Percentiles rank a stretch among this genome's conserved stretches.
phyloP scores from a whole-genome alignment of 2,329 filamentous ascomycete species.

The Beauveria varroae region DNA sequence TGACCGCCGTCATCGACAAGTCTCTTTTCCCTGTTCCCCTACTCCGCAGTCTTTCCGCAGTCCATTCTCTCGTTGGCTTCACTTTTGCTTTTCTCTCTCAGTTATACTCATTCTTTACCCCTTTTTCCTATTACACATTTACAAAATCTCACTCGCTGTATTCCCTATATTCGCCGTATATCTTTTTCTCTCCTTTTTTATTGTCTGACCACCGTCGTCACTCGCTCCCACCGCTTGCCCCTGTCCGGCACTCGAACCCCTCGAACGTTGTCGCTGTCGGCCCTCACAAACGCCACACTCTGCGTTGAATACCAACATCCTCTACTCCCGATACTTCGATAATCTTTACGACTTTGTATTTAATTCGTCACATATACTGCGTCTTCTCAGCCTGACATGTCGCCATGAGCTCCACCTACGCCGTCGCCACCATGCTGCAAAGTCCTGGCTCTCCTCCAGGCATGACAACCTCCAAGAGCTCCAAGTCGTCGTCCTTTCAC shows the following conservation, averaged over 20 bases:
- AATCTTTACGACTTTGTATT: not conserved
- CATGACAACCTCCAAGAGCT: conserved; percentile 77
- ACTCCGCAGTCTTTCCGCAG: not conserved
- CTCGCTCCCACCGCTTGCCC: not conserved
- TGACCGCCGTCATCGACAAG: no score
- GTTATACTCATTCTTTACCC: not conserved
- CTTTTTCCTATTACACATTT: not conserved
- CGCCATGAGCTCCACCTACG: conserved; percentile 29
- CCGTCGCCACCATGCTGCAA: conserved; percentile 20
- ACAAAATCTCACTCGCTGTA: not conserved
- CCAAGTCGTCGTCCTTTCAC: conserved; percentile 81
- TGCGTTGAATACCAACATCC: not conserved
- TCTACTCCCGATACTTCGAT: not conserved
- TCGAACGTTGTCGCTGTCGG: not conserved
- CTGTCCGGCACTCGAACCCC: conserved; percentile 3
- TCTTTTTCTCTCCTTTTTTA: not conserved
- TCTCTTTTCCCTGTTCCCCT: not conserved
- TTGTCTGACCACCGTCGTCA: not conserved
- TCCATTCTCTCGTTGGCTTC: not conserved
- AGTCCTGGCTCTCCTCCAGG: conserved; percentile 41
- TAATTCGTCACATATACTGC: not conserved
- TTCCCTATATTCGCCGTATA: not conserved
- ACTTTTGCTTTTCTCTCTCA: not conserved
- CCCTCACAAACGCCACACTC: not conserved
- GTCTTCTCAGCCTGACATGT: conserved; percentile 19